Base-by-base conservation (phyloP, 345 rosid genomes). In the Noccaea bulbosa region DNA sequence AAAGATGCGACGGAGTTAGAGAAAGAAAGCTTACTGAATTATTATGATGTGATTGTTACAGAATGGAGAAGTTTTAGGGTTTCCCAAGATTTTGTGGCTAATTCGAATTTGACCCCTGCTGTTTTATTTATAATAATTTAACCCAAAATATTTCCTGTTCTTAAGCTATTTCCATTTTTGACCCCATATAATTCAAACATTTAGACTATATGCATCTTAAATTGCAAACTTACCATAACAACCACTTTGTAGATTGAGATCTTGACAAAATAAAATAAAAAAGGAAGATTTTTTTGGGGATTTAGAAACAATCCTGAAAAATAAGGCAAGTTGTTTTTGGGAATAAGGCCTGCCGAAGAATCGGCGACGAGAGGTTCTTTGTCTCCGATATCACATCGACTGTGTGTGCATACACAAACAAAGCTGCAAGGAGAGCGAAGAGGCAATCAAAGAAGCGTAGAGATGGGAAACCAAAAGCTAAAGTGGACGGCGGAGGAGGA, bases 401-500 rank as follows among this genome's bases (percentile, higher is more conserved):
- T 59, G 40, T 14, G 38, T 30, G 11, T n/a, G 54, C 14, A 14
- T 17, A 49, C 57, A 38, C 53, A 45, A 37, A 39, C 44, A 44
- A 56, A 58, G 65, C 51, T 5, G 37, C 10, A 40, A 20, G 41
- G 27, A 53, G 46, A 33, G 11, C 9, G 41, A 49, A 53, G 57
- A 43, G 62, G 46, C 33, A 6, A 44, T 16, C 46, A 64, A 6
- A 35, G 41, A 60, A 64, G 58, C 40, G 38, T 3, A 38, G n/a
- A 76, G 68, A 91, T 87, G 97, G 96, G 97, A 30, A 91, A 87
- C 59, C 96, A 82, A 80, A 91, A 91, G 83, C 91, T 80, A 16
- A 91, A 87, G 56, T 91, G 96, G 96, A 86, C 87, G 77, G 73
- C 82, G 77, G 96, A 86, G 79, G 92, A 91, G 69, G 97, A 88